Evolutionary conservation across 139 green algal genomes (phyloP), one percentile per base, ranked within the genome.

Genomic region (Micractinium conductrix): DNA sequence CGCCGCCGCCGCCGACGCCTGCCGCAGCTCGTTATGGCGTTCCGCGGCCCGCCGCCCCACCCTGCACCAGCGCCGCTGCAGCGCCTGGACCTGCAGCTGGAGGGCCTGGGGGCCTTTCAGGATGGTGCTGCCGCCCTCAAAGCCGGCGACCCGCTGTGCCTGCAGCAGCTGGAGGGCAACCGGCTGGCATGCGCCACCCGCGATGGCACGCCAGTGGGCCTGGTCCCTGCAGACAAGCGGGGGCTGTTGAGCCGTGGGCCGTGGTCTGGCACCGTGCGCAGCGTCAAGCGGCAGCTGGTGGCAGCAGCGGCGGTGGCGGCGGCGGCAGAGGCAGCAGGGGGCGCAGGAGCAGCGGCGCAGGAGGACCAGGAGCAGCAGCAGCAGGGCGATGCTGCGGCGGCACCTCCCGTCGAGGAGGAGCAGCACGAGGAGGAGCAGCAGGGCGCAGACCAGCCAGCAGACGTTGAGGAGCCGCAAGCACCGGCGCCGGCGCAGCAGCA

Each of bases 181-280:
- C 62, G 78, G 42, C 62, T 83, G 78, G 44, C 78, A 17, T 74
- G 62, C 14, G 43, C 53, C 17, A 83, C 78, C 7, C 62, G 35
- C 26, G 33, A 37, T 6, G 78, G 78, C 78, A 35, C 19, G 1
- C n/a, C 43, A 6, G 62, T 83, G 30, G 78, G 78, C 14, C 42
- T 74, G 14, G 40, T 83, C 9, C 78, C 78, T 26, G 78, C 78
- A 24, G 78, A 83, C 62, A 74, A 83, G 62, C 62, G 62, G 0
- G 43, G 19, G 8, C 22, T 65, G 60, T 42, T 83, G 16, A 83
- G 60, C n/a, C 65, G 78, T 30, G 78, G 78, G 28, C 60, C 62
- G 17, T 83, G 62, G 62, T 74, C 78, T 0, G 78, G 78, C 78
- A 83, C 62, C 0, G 78, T 83, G n/a, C 78, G 78, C 42, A 83